phyloP scores from a whole-genome alignment of 1,284 basidiomycete species.

The Austroboletus novae-zelandiae region DNA sequence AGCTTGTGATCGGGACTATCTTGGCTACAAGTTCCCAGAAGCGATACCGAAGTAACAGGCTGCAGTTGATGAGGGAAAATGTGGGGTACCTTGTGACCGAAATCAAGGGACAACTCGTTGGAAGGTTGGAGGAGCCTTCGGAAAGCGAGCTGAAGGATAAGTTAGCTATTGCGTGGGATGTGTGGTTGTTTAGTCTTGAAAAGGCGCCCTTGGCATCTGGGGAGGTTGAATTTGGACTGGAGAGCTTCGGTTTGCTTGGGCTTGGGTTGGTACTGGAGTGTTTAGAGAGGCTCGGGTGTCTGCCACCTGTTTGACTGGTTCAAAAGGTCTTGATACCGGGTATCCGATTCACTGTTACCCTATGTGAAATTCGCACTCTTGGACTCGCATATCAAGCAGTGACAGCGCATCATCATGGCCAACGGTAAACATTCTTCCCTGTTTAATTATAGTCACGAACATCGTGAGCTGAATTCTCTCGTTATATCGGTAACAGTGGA shows the following conservation, averaged over 20 bases:
- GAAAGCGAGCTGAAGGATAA: slow-evolving; percentile 39
- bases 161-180: slow-evolving; percentile 57
- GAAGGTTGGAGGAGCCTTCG: slow-evolving; percentile 23
- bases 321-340: too few species aligned
- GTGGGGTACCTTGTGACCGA: slow-evolving; percentile 53
- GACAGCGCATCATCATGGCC: slow-evolving; percentile 7
- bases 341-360: background rate
- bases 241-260: slow-evolving; percentile 68
- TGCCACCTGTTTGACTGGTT: slow-evolving; percentile 14
- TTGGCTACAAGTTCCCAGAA: slow-evolving; percentile 61
- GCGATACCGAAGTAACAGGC: slow-evolving; percentile 57
- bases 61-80: slow-evolving; percentile 62
- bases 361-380: too few species aligned
- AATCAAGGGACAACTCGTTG: slow-evolving; percentile 45
- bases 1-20: slow-evolving; percentile 72
- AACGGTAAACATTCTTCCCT: slow-evolving; percentile 17
- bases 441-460: background rate
- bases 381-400: too few species aligned
- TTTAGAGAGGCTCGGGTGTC: slow-evolving; percentile 43
- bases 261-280: slow-evolving; percentile 59
- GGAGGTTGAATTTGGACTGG: slow-evolving; percentile 45
- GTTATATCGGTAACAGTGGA: slow-evolving; percentile 5
- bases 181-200: slow-evolving; percentile 55
- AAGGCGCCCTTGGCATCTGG: slow-evolving; percentile 20
- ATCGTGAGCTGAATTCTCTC: slow-evolving; percentile 6